Base-by-base conservation (phyloP, 805 yeast genomes). In the Candida mattraensis region DNA sequence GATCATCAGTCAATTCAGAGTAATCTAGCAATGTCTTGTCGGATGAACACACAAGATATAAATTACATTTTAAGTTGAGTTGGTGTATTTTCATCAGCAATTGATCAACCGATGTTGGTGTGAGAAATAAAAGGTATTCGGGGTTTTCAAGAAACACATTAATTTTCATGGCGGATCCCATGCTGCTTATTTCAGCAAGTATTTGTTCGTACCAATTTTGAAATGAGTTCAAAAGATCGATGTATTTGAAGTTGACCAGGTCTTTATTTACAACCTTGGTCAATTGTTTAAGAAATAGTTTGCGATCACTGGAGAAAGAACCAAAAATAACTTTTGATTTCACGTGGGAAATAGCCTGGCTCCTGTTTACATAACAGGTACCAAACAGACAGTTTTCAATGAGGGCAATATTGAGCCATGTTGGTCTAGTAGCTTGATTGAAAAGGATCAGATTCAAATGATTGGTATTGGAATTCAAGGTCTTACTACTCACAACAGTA, bases 391-490 rank as follows among this genome's bases (percentile, higher is more conserved):
- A 59, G 22, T 67, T 69, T 47, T 82, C 87, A 7, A 80, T 58
- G 15, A 83, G 53, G 2, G 79, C 69, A 36, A 69, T 69, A 3
- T 72, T 50, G 24, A 83, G 61, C 91, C 91, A 83, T 5, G 75
- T 56, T 2, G 89, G 78, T 18, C 76, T 69, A 0, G 84, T 80
- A 0, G 83, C 79, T 31, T 64, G 66, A 1, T 61, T 56, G 30
- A 70, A 64, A 0, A 74, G 66, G 2, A 73, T 44, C 7, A 67
- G 35, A 3, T 66, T 51, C 32, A 65, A 49, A 21, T 53, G 44
- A 28, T 48, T 51, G 45, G 41, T 21, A n/a, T 39, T 37, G 43
- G 48, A 28, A 14, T 40, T 31, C 1, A 56, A 28, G 4, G 40
- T 33, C 27, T 39, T 44, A 16, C 58, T 60, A 1, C 69, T 54